A percentile compares a stretch with the other conserved stretches of the same genome.
These are phyloP conservation scores for Malassezia globosa DNA, from an alignment of 1,284 basidiomycete species.

Conservation along the genomic window DNA sequence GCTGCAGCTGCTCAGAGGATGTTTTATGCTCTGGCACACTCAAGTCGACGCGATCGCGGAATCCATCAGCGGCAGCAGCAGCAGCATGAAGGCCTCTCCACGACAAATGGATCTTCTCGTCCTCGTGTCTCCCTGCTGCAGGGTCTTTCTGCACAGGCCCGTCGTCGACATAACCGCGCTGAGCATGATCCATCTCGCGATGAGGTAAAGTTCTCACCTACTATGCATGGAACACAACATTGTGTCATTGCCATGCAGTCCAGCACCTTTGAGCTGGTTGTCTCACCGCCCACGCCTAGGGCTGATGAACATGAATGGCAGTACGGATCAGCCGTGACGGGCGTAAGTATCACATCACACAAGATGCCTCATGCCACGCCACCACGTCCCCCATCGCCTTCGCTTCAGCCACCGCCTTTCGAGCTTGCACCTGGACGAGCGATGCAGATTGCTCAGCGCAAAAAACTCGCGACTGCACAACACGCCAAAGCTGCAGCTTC, in stretches of 20 bases:
- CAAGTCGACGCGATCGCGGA: background rate
- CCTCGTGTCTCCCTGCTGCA: conserved; percentile 9
- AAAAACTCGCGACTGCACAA: too few relatives aligned
- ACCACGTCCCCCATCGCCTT: background rate
- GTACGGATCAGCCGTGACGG: background rate
- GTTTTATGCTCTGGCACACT: conserved; percentile 11
- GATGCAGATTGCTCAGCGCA: conserved; percentile 3
- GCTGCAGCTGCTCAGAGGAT: conserved; percentile 12
- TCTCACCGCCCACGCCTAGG: conserved; percentile 12
- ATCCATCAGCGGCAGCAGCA: background rate
- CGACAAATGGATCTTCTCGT: background rate
- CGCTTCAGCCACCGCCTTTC: conserved; percentile 13
- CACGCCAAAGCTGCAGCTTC: too few relatives aligned
- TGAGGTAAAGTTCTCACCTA: background rate
- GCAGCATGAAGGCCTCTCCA: too few relatives aligned
- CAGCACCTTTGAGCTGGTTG: conserved; percentile 12
- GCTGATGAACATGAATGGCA: conserved; percentile 1
- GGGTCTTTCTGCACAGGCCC: conserved; percentile 8
- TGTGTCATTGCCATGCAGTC: conserved; percentile 11
- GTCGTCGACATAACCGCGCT: conserved; percentile 2
- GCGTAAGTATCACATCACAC: conserved; percentile 14
- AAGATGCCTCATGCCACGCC: background rate
- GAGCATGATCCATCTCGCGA: background rate
- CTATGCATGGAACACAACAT: conserved; percentile 14
- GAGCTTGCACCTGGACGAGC: conserved; percentile 17